Evolutionary conservation across 1,284 basidiomycete genomes (phyloP).

Genomic region (Rugosomyces carneus): DNA sequence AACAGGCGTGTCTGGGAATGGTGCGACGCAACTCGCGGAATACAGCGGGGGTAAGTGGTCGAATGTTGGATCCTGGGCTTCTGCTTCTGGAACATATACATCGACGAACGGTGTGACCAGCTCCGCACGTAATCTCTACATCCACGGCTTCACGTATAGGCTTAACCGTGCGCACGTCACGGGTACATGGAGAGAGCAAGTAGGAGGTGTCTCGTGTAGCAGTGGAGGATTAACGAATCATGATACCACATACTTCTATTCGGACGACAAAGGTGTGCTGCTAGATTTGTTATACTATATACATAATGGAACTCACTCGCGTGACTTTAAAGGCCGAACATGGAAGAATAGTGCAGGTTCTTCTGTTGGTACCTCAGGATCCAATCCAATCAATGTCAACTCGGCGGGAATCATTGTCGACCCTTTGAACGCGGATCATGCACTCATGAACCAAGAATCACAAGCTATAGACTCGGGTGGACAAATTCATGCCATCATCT

Average conservation of each 20-base stretch:
- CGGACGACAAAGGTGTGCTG: conserved; percentile 33
- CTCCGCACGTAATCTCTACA: conserved; percentile 35
- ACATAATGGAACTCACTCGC: neutral
- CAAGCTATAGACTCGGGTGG: conserved; percentile 36
- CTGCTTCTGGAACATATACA: conserved; percentile 33
- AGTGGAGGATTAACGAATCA: conserved; percentile 37
- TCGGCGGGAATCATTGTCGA: conserved; percentile 37
- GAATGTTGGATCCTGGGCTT: conserved; percentile 38
- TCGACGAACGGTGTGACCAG: conserved; percentile 32
- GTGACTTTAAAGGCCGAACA: conserved; percentile 28
- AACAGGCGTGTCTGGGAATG: conserved; percentile 37
- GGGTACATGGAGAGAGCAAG: conserved; percentile 40
- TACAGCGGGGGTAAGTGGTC: conserved; percentile 33
- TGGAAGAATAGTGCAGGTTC: conserved; percentile 36
- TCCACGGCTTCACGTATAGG: conserved; percentile 38
- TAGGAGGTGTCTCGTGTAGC: conserved; percentile 33
- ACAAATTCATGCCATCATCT: conserved; percentile 36
- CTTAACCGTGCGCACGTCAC: conserved; percentile 31
- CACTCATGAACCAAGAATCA: conserved; percentile 41
- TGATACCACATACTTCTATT: conserved; percentile 38
- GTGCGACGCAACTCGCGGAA: conserved; percentile 38
- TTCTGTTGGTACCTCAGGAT: conserved; percentile 31
- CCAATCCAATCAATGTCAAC: conserved; percentile 33
- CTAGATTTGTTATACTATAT: neutral
- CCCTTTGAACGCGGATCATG: conserved; percentile 34